Evolutionary conservation across 371 early-diverging fungal genomes (phyloP).

Genomic region (Zychaea mexicana): DNA sequence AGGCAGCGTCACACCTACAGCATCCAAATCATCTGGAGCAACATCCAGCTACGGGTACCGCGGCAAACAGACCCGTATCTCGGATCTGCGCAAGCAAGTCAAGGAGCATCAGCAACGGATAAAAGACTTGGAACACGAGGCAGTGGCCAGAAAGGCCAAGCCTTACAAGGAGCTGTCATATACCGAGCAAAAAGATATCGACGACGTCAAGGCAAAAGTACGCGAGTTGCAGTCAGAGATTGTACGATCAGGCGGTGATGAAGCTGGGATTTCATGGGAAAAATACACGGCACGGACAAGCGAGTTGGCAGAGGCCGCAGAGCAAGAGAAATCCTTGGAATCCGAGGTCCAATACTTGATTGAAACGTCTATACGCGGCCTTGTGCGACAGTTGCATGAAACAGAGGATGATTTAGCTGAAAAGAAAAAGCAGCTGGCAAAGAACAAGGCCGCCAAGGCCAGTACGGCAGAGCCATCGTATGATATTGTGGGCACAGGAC

Average conservation of each 20-base stretch:
- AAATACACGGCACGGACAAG: constrained; percentile 39
- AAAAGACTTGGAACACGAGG: constrained; percentile 30
- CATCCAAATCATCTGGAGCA: constrained; percentile 18
- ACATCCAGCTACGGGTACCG: constrained; percentile 44
- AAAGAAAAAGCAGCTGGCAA: constrained; percentile 51
- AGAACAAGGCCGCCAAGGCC: constrained; percentile 22
- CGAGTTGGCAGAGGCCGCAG: constrained; percentile 52
- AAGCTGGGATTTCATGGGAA: constrained; percentile 40
- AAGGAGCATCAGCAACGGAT: constrained; percentile 47
- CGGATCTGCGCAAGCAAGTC: constrained; percentile 61
- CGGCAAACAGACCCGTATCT: constrained; percentile 51
- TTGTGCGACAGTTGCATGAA: constrained; percentile 51
- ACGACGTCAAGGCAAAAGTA: constrained; percentile 20
- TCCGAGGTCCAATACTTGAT: constrained; percentile 50
- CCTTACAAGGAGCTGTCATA: constrained; percentile 25
- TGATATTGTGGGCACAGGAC: constrained; percentile 61
- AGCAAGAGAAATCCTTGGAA: constrained; percentile 56
- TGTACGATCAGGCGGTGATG: constrained; percentile 29
- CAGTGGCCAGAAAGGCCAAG: constrained; percentile 21
- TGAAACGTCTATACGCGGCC: constrained; percentile 36
- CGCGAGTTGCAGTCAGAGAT: constrained; percentile 24
- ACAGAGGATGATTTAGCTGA: constrained; percentile 56
- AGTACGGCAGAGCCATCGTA: constrained; percentile 12
- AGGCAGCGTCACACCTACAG: constrained; percentile 19
- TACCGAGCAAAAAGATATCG: constrained; percentile 22